Base-by-base conservation (phyloP, 306 rosid species). In the Medicago lupulina region DNA sequence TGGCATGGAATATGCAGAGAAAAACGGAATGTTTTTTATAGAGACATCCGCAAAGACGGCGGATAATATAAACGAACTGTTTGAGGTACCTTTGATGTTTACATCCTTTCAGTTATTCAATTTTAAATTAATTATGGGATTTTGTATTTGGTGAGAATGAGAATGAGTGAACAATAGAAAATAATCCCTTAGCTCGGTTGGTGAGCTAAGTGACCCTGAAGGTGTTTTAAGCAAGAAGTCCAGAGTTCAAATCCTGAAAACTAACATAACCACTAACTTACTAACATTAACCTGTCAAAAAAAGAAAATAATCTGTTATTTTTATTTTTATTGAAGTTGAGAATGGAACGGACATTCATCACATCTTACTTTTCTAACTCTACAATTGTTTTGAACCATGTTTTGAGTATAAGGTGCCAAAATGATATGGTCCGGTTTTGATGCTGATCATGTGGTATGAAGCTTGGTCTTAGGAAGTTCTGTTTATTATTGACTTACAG, bases 41-140 rank as follows among this genome's bases (percentile, higher is more conserved):
- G 99, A 96, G 91, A 92, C 99, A 70, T 96, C 99, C 47, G 99
- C 99, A 51, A 96, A 92, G 89, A 96, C 99, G 7, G 99, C 99
- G 8, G 98, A 96, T 82, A 96, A 96, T 76, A 92, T 96, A 63
- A 96, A 92, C 77, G 92, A 92, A 83, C 91, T 96, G 76, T 96
- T 96, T 79, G 97, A 92, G 99, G 99, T 96, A 90, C 62, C 72
- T 53, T 66, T 40, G 74, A 76, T 77, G 18, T 73, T 69, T 65
- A 18, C 49, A 21, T 80, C 38, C 13, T 72, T 81, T 73, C 54
- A 18, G 36, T 79, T 40, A 25, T 54, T 73, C 9, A 39, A 39
- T 75, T 73, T 75, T 44, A 53, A 50, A 25, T 49, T 64, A 74
- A 49, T 50, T 58, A 41, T 67, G 60, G 6, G 23, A 65, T 65